A percentile compares a stretch with the other conserved stretches of the same genome.
phyloP scores from a whole-genome alignment of 2,329 filamentous ascomycete genomes.

The Daldinia eschscholtzii region DNA sequence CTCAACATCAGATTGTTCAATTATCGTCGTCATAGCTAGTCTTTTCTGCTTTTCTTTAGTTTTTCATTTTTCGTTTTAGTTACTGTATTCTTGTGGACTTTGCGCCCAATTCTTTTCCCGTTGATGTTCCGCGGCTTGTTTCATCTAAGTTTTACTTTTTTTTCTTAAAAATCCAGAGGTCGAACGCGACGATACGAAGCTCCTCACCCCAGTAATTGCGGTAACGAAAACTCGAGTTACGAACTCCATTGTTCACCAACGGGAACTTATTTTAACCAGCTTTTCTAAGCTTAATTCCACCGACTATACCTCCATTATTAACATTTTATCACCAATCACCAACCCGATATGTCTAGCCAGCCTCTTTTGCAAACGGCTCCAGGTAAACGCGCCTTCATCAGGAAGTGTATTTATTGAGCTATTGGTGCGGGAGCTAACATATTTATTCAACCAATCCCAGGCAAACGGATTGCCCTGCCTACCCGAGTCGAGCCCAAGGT shows the following conservation, averaged over 20 bases:
- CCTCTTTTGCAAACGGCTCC: conserved; percentile 94
- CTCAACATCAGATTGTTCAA: conserved; percentile 28
- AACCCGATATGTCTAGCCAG: conserved; percentile 84
- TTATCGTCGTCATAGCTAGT: conserved; percentile 41
- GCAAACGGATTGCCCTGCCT: conserved; percentile 97
- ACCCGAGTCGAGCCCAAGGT: conserved; percentile 99
- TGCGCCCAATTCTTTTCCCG: conserved; percentile 17
- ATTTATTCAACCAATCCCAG: conserved; percentile 60
- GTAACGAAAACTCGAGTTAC: conserved; percentile 1
- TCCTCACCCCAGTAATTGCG: neutral
- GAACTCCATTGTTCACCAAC: conserved; percentile 2
- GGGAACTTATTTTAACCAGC: conserved; percentile 10
- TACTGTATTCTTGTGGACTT: conserved; percentile 16
- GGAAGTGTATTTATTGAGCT: neutral
- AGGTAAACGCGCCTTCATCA: conserved; percentile 65
- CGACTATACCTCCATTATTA: conserved; percentile 11
- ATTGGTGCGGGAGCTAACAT: conserved; percentile 21
- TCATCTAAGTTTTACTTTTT: neutral
- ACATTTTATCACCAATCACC: neutral
- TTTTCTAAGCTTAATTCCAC: conserved; percentile 18
- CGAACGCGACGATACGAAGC: conserved; percentile 1
- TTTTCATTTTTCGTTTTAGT: conserved; percentile 18
- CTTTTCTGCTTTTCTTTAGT: conserved; percentile 23
- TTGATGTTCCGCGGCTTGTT: neutral
- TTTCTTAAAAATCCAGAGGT: neutral